A percentile compares a stretch with the other conserved stretches of the same genome.
Conservation (phyloP, 2,329 filamentous ascomycete genomes). For the Zymoseptoria crescenta region DNA sequence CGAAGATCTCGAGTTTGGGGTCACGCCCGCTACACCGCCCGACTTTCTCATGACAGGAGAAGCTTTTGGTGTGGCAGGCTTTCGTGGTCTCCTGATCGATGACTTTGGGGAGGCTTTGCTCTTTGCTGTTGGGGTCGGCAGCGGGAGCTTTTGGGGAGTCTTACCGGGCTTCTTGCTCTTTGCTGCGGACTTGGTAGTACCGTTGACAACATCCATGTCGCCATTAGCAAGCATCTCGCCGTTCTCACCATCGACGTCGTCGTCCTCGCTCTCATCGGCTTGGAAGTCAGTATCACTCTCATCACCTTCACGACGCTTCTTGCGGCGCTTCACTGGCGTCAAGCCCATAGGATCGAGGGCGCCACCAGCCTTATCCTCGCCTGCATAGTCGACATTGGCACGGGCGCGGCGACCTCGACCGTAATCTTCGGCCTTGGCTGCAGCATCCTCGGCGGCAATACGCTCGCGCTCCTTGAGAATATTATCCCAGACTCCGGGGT, state of each 20-base stretch:
- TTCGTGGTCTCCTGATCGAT: conserved; percentile 1
- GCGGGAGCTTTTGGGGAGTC: conserved; percentile 9
- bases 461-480: conserved; percentile 78
- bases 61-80: conserved; percentile 8
- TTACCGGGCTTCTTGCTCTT: conserved; percentile 24
- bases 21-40: conserved; percentile 1
- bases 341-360: conserved; percentile 17
- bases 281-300: conserved; percentile 47
- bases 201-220: conserved; percentile 13
- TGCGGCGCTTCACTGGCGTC: conserved; percentile 29
- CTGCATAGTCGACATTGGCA: conserved; percentile 45
- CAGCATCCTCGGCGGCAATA: conserved; percentile 65
- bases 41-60: conserved; percentile 3
- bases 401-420: conserved; percentile 76
- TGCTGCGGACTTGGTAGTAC: conserved; percentile 22
- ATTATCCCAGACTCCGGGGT: conserved; percentile 75
- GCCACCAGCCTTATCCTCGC: conserved; percentile 22
- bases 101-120: conserved; percentile 8
- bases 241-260: conserved; percentile 18
- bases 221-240: conserved; percentile 13
- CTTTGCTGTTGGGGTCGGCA: conserved; percentile 3
- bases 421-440: conserved; percentile 62
- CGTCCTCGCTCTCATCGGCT: conserved; percentile 32
- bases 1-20: background rate
- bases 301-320: conserved; percentile 31